Conservation (phyloP, 2,329 filamentous ascomycete species). For the Fusarium mexicanum region DNA sequence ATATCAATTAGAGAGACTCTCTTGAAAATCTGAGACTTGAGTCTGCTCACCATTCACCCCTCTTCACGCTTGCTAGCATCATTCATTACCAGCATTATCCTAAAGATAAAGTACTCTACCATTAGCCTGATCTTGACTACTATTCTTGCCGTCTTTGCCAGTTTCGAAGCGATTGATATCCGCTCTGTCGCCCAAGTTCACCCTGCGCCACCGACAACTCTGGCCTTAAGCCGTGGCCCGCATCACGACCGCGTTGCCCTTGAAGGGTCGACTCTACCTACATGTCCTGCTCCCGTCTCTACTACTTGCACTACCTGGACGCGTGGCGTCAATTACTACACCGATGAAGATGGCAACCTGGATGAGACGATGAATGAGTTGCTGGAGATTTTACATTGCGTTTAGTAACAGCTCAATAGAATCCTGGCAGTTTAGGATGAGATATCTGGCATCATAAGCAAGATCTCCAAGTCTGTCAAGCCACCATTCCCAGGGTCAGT, state of each 20-base stretch:
- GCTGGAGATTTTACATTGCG: too few species aligned
- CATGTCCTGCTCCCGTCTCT: not conserved
- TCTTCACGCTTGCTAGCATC: not conserved
- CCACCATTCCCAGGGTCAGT: too few species aligned
- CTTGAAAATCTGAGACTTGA: too few species aligned
- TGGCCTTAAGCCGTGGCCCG: not conserved
- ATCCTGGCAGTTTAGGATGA: too few species aligned
- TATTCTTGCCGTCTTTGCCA: not conserved
- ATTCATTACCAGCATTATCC: rapidly evolving
- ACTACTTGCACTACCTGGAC: too few species aligned
- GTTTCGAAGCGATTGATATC: not conserved
- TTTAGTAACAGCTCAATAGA: too few species aligned
- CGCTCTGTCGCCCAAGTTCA: not conserved
- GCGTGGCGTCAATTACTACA: too few species aligned
- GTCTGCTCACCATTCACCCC: not conserved
- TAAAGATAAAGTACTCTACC: not conserved
- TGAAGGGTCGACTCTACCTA: not conserved
- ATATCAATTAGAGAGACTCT: too few species aligned
- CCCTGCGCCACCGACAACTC: not conserved
- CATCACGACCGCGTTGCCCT: not conserved
- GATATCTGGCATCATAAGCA: too few species aligned
- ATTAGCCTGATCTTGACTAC: not conserved
- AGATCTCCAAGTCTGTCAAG: too few species aligned
- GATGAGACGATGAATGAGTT: too few species aligned
- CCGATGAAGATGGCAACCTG: too few species aligned